A percentile compares a stretch with the other conserved stretches of the same genome.
Conservation (phyloP, 2,329 filamentous ascomycete genomes). For the Scedosporium dehoogii region DNA sequence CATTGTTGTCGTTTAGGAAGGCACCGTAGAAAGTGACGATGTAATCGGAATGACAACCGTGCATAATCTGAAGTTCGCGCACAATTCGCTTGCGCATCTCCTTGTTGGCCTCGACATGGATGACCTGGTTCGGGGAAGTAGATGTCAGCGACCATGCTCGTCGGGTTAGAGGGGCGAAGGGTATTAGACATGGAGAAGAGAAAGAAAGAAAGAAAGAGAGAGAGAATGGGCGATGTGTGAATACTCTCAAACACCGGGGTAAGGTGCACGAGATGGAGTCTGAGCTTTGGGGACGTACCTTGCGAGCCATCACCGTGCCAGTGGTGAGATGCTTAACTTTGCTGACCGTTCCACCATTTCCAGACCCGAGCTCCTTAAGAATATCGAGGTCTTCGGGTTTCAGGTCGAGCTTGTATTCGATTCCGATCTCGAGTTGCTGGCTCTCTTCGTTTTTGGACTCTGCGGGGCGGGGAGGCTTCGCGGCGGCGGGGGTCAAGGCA, state of each 20-base stretch:
- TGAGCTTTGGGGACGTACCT: slow-evolving; percentile 47
- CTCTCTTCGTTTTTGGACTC: slow-evolving; percentile 55
- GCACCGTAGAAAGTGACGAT: slow-evolving; percentile 98
- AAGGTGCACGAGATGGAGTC: too few relatives aligned
- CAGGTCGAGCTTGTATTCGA: slow-evolving; percentile 91
- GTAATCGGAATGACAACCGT: slow-evolving; percentile 91
- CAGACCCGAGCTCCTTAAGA: slow-evolving; percentile 86
- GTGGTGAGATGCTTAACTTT: slow-evolving; percentile 94
- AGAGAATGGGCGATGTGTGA: too few relatives aligned
- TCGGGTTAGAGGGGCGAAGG: background rate
- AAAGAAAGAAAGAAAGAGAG: too few relatives aligned
- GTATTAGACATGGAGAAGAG: too few relatives aligned
- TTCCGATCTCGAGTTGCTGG: slow-evolving; percentile 78
- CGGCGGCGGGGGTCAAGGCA: slow-evolving; percentile 68
- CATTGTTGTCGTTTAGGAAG: slow-evolving; percentile 90
- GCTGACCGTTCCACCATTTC: slow-evolving; percentile 96
- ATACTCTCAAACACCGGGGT: too few relatives aligned
- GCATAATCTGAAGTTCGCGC: slow-evolving; percentile 94
- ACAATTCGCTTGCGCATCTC: slow-evolving; percentile 96
- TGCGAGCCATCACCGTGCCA: slow-evolving; percentile 94
- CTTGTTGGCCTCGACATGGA: slow-evolving; percentile 95
- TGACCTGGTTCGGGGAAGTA: slow-evolving; percentile 52
- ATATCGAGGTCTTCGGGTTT: slow-evolving; percentile 87
- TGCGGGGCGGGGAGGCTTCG: slow-evolving; percentile 61
- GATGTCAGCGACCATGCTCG: background rate